phyloP scores from a whole-genome alignment of 164 flowering plant species.

The Vitis cinerea region DNA sequence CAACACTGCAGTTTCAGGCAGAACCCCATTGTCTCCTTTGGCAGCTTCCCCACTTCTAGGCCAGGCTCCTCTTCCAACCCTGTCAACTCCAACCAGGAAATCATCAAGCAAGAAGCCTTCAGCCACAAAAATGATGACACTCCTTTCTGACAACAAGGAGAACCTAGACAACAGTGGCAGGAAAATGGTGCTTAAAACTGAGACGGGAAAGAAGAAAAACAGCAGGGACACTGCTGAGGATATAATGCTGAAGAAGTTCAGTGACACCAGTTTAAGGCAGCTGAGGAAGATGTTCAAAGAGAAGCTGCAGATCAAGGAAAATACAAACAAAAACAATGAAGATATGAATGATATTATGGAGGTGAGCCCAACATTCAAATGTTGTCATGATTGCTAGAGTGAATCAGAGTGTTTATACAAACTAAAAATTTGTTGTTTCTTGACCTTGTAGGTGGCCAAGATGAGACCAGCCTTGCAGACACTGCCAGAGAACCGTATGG shows the following conservation, averaged over 20 bases:
- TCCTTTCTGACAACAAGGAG: conserved; percentile 30
- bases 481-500: conserved; percentile 27
- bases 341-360: conserved; percentile 3
- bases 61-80: conserved; percentile 15
- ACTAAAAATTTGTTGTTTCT: too few species aligned
- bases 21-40: not conserved
- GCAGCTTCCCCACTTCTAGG: conserved; percentile 13
- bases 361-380: conserved; percentile 12
- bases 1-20: not conserved
- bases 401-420: not conserved
- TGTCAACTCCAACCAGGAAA: conserved; percentile 13
- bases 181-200: conserved; percentile 4
- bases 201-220: conserved; percentile 3
- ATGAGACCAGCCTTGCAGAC: conserved; percentile 35
- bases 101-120: conserved; percentile 19
- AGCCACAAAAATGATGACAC: conserved; percentile 12
- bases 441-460: conserved; percentile 9
- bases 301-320: conserved; percentile 7
- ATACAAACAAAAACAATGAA: not conserved
- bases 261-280: conserved; percentile 34
- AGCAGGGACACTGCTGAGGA: not conserved
- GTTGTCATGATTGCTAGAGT: not conserved
- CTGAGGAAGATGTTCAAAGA: conserved; percentile 37
- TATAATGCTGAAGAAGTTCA: not conserved
- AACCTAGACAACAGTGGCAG: conserved; percentile 17